Conservation (phyloP, 2,329 filamentous ascomycete species). For the Sporothrix inflata region DNA sequence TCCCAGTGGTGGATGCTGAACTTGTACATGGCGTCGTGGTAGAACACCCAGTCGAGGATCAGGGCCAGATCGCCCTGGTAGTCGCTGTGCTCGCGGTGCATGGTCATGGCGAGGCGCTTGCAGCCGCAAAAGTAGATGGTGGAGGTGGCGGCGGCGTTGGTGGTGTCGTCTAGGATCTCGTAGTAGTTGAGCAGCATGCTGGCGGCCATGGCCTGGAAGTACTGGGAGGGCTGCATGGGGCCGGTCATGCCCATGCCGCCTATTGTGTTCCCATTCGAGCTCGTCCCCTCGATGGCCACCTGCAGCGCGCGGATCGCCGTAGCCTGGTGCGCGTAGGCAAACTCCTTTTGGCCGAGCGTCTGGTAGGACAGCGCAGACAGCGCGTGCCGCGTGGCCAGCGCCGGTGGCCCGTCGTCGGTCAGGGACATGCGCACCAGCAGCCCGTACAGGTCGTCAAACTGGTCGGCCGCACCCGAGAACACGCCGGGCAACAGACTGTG, state of each 20-base stretch:
- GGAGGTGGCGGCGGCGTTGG: constrained; percentile 25
- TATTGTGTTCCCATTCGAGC: background rate
- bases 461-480: constrained; percentile 28
- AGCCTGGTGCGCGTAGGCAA: constrained; percentile 28
- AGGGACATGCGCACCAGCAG: constrained; percentile 35
- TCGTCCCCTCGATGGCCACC: constrained; percentile 9
- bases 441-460: constrained; percentile 33
- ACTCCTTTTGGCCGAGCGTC: constrained; percentile 25
- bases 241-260: background rate
- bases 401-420: constrained; percentile 31
- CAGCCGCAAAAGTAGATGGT: constrained; percentile 33
- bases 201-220: constrained; percentile 34
- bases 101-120: constrained; percentile 30
- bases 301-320: constrained; percentile 30
- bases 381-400: constrained; percentile 32
- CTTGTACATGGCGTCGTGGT: constrained; percentile 35
- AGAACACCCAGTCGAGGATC: constrained; percentile 35
- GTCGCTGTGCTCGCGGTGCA: constrained; percentile 29
- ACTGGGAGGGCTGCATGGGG: background rate
- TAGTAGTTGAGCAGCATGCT: constrained; percentile 34
- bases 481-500: constrained; percentile 29
- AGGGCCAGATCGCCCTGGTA: constrained; percentile 34
- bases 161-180: constrained; percentile 29
- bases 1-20: constrained; percentile 35
- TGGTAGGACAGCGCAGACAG: constrained; percentile 33